Conservation (phyloP, 192 early-diverging fungal species). For the Podochytrium sp. region DNA sequence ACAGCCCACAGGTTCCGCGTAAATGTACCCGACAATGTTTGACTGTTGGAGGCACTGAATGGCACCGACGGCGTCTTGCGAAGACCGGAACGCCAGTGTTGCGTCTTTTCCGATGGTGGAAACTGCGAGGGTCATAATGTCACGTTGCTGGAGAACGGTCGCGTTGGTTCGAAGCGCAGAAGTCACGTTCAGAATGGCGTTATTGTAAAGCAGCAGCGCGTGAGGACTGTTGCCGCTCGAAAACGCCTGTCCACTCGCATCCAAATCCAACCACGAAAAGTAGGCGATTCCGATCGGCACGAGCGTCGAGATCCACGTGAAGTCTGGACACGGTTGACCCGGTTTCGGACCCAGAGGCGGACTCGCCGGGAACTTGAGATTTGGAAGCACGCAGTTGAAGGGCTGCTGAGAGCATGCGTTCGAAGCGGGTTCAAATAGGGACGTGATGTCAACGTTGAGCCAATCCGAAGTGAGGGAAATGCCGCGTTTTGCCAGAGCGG, state of each 20-base stretch:
- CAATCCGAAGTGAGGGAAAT: slow-evolving; percentile 1
- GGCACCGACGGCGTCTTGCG: neutral
- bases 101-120: neutral
- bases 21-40: slow-evolving; percentile 40
- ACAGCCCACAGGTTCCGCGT: slow-evolving; percentile 42
- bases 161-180: neutral
- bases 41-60: slow-evolving; percentile 7
- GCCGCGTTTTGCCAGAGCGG: neutral
- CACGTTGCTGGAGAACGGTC: neutral
- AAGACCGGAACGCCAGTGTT: neutral
- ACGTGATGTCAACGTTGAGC: neutral
- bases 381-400: neutral
- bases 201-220: slow-evolving; percentile 35
- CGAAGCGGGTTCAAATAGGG: neutral
- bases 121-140: neutral
- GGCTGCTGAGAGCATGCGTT: neutral
- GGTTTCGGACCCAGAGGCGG: neutral
- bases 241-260: neutral
- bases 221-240: neutral
- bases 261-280: neutral
- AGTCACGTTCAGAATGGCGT: slow-evolving; percentile 45
- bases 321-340: neutral
- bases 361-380: neutral
- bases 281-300: neutral
- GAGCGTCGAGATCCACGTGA: neutral